These are phyloP conservation scores for Clavaria fumosa DNA, from an alignment of 768 basidiomycete genomes.

Conservation along the genomic window DNA sequence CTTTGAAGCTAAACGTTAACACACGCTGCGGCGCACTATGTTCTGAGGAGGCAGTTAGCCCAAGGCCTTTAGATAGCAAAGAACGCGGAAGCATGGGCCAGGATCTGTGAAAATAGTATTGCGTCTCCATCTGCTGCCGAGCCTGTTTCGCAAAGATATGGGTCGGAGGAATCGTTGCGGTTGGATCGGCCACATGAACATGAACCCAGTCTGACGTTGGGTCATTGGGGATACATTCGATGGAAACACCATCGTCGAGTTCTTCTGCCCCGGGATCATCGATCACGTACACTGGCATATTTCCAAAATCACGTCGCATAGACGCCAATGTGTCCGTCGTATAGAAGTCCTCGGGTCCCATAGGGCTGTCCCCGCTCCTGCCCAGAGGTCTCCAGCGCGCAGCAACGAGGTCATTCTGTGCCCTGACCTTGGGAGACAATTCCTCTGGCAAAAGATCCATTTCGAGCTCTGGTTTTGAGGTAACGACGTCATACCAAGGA, in stretches of 20 bases:
- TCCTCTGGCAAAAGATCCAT: constrained; percentile 20
- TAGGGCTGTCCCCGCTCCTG: constrained; percentile 16
- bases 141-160: constrained; percentile 51
- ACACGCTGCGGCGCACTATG: constrained; percentile 35
- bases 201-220: constrained; percentile 66
- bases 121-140: constrained; percentile 29
- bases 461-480: constrained; percentile 24
- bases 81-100: constrained; percentile 59
- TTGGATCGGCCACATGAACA: constrained; percentile 88
- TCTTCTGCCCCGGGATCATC: constrained; percentile 72
- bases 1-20: constrained; percentile 66
- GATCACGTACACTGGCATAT: constrained; percentile 70
- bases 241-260: constrained; percentile 84
- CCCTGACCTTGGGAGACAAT: constrained; percentile 13
- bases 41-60: constrained; percentile 19
- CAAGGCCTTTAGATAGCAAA: constrained; percentile 33
- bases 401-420: constrained; percentile 16
- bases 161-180: constrained; percentile 54
- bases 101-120: constrained; percentile 51
- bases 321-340: constrained; percentile 46
- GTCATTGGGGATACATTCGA: constrained; percentile 51
- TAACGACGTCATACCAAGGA: constrained; percentile 64
- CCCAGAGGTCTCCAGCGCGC: no score
- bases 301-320: constrained; percentile 76
- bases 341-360: constrained; percentile 54